These are phyloP conservation scores for Ophiostoma sp. DNA, from an alignment of 2,329 filamentous ascomycete genomes.

Conservation along the genomic window DNA sequence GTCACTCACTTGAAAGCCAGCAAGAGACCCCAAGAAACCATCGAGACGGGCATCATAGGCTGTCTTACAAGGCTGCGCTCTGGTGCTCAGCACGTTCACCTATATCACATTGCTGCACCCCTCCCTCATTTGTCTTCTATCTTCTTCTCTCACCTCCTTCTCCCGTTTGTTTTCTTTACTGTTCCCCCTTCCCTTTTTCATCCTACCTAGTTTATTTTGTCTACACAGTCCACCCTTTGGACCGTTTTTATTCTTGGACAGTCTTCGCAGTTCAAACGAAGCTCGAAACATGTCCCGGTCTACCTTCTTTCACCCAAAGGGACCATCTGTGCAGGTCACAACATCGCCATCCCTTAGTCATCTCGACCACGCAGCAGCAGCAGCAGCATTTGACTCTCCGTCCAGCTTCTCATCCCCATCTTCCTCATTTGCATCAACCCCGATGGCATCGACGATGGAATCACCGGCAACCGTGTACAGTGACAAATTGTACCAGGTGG, in stretches of 20 bases:
- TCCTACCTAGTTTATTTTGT: constrained; percentile 19
- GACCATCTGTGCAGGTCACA: constrained; percentile 18
- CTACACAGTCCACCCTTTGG: constrained; percentile 21
- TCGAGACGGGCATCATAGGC: neutral
- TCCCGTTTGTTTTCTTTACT: neutral
- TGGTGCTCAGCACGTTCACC: neutral
- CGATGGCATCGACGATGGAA: neutral
- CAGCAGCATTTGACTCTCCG: neutral
- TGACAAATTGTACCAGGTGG: constrained; percentile 8
- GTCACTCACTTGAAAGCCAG: neutral
- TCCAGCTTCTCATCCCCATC: neutral
- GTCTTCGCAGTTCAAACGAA: neutral
- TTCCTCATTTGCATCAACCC: constrained; percentile 2
- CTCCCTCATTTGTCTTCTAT: neutral
- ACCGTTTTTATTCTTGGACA: neutral
- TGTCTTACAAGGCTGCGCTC: neutral
- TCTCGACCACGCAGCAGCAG: neutral
- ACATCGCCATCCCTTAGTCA: neutral
- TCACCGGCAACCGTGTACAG: constrained; percentile 28
- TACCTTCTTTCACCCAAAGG: constrained; percentile 10
- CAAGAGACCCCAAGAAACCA: neutral
- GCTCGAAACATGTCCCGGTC: constrained; percentile 23
- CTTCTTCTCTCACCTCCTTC: neutral
- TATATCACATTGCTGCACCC: constrained; percentile 9
- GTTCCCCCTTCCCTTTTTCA: neutral